These are phyloP conservation scores for Aspergillus pseudoterreus DNA, from an alignment of 2,329 filamentous ascomycete species.

Conservation along the genomic window DNA sequence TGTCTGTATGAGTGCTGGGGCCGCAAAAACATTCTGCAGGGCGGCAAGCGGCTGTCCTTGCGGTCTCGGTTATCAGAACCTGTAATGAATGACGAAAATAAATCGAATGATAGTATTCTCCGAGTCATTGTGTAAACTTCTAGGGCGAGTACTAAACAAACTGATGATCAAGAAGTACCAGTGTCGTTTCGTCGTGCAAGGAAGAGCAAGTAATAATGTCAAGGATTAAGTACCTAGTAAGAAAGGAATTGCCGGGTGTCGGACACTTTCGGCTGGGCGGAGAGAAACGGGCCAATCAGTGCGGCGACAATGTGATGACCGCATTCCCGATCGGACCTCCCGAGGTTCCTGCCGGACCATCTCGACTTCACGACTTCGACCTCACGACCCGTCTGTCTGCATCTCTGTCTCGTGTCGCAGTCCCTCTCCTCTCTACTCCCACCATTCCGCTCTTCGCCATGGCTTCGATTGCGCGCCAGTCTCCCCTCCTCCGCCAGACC, in stretches of 20 bases:
- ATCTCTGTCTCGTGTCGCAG: constrained; percentile 8
- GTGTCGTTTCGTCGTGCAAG: no score
- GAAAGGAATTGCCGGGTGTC: constrained; percentile 20
- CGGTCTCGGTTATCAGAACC: background rate
- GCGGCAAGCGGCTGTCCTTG: background rate
- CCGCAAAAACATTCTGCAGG: constrained; percentile 12
- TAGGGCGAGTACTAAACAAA: no score
- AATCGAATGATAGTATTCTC: background rate
- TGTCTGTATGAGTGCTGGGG: background rate
- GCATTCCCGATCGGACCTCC: constrained; percentile 36
- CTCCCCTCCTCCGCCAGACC: constrained; percentile 34
- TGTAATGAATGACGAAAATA: background rate
- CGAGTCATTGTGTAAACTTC: no score
- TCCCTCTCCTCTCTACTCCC: constrained; percentile 10
- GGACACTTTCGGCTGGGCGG: constrained; percentile 40
- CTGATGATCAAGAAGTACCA: no score
- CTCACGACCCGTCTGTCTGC: background rate
- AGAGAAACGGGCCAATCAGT: constrained; percentile 33
- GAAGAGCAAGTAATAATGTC: no score
- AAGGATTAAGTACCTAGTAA: background rate
- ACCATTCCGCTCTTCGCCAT: constrained; percentile 27
- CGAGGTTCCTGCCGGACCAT: constrained; percentile 29
- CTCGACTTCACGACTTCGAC: constrained; percentile 24
- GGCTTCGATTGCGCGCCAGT: constrained; percentile 40
- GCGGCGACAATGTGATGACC: constrained; percentile 34